Base-by-base conservation (phyloP, 1,284 basidiomycete genomes). In the Ganoderma lucidum region DNA sequence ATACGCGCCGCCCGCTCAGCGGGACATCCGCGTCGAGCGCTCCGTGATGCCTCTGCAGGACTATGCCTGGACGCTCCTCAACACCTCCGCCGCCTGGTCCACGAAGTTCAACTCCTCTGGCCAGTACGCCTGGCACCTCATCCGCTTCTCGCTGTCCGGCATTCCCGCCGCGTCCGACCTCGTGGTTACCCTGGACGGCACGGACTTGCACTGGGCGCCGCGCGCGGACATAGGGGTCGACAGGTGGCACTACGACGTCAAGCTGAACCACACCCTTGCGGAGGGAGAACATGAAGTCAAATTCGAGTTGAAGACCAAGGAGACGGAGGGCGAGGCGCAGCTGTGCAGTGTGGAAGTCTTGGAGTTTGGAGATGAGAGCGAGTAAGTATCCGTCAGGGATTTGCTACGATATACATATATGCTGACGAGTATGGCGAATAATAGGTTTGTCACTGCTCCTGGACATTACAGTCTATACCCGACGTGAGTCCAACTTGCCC, bases 141-240 rank as follows among this genome's bases (percentile, higher is more conserved):
- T 96, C 41, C 86, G 90, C 58, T 90, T 93, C 75, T 95, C 94
- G 2, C 81, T 96, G 0, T 93, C 93, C 4, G 93, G 92, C 3
- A 79, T 96, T n/a, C 91, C 93, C 0, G 77, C 81, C 4, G 79
- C 81, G 17, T 77, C 78, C 3, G 89, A 93, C 73, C 79, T 96
- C 23, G 79, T 73, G 1, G 85, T 96, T 1, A 82, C 82, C 60
- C 79, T 96, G 9, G 93, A 95, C 74, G 90, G 86, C 2, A 77
- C 75, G 15, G 83, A 90, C 71, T 80, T 94, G 1, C 78, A 73
- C 2, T 94, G 92, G 92, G 76, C 71, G 48, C 89, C 91, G 4
- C 83, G 83, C 63, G 71, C 75, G 6, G 85, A 82, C 42, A 86
- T 93, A 55, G 90, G 88, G 4, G 70, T 89, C 9, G 92, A 93